These are phyloP conservation scores for Chenopodium suecicum DNA, from an alignment of 148 eudicot genomes.

Conservation along the genomic window DNA sequence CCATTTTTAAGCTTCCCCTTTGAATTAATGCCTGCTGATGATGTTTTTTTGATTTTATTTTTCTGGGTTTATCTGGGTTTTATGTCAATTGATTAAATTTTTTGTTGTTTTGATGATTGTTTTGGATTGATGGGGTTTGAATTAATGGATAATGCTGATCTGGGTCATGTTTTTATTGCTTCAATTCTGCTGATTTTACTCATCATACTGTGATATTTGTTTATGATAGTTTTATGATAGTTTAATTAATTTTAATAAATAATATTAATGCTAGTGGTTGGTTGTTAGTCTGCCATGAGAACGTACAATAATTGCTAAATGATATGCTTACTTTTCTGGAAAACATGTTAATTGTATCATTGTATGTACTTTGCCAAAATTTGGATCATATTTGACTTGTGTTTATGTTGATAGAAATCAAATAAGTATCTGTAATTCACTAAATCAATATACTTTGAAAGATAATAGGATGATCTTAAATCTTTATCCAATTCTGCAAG, in stretches of 20 bases:
- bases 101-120: background rate
- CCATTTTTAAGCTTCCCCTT: background rate
- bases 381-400: background rate
- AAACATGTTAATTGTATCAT: no score
- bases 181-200: background rate
- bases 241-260: no score
- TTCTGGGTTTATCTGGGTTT: constrained; percentile 7
- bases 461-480: background rate
- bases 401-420: background rate
- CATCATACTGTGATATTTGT: background rate
- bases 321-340: no score
- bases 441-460: background rate
- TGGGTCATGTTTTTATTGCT: background rate
- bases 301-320: background rate
- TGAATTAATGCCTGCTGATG: background rate
- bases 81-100: background rate
- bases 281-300: background rate
- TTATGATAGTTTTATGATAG: background rate
- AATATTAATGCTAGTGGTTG: background rate
- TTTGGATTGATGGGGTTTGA: background rate
- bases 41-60: background rate
- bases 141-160: constrained; percentile 11
- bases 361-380: background rate
- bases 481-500: background rate
- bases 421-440: background rate